Evolutionary conservation across 2,329 filamentous ascomycete species (phyloP).

Genomic region (Aspergillus eucalypticola): DNA sequence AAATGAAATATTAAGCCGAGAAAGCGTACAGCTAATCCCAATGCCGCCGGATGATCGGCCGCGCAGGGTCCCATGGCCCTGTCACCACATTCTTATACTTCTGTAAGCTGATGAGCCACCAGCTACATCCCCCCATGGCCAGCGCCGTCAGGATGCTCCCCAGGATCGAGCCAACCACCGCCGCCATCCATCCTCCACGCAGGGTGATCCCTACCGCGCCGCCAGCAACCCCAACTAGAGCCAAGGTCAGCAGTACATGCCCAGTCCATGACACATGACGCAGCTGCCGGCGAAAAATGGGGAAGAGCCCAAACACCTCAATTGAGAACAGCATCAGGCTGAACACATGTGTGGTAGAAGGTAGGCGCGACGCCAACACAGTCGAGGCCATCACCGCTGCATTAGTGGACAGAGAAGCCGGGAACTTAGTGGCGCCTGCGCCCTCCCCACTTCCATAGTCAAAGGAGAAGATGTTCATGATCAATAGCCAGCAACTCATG

Average conservation of each 20-base stretch:
- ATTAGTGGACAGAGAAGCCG: constrained; percentile 79
- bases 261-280: constrained; percentile 78
- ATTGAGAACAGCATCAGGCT: constrained; percentile 94
- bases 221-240: constrained; percentile 76
- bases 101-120: constrained; percentile 96
- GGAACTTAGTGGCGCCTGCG: constrained; percentile 50
- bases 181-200: constrained; percentile 55
- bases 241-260: constrained; percentile 73
- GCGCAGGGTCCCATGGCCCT: constrained; percentile 94
- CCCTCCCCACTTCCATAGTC: constrained; percentile 74
- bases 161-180: constrained; percentile 71
- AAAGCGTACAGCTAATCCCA: constrained; percentile 36
- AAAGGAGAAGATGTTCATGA: constrained; percentile 97
- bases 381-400: constrained; percentile 95
- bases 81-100: constrained; percentile 99
- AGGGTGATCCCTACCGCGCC: constrained; percentile 70
- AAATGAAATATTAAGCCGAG: not conserved
- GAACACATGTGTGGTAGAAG: constrained; percentile 91
- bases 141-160: constrained; percentile 73
- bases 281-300: constrained; percentile 91
- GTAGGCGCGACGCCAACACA: constrained; percentile 84
- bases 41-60: constrained; percentile 59
- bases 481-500: constrained; percentile 86
- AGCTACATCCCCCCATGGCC: constrained; percentile 89
- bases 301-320: constrained; percentile 94